Percentiles rank a stretch among this genome's conserved stretches.
phyloP scores from a whole-genome alignment of 352 stramenopile species.

The Globisporangium nodosum region DNA sequence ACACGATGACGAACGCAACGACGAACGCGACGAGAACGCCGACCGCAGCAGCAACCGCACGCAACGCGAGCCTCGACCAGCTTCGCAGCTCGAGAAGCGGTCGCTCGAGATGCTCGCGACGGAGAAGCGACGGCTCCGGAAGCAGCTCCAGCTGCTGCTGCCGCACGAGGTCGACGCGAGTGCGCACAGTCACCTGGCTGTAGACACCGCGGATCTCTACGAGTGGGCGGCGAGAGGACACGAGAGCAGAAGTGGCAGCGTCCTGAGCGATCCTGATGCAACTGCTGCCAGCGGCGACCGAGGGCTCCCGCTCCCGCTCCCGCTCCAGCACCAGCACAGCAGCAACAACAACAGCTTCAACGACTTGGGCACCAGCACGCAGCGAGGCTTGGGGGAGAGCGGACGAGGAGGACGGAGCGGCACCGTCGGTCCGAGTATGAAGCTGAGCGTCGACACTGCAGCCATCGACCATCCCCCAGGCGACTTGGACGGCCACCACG shows the following conservation, averaged over 20 bases:
- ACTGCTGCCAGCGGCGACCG: not conserved
- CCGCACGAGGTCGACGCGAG: slow-evolving; percentile 60
- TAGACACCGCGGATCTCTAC: slow-evolving; percentile 62
- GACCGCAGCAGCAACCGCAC: slow-evolving; percentile 5
- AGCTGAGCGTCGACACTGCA: not conserved
- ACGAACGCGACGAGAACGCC: slow-evolving; percentile 1
- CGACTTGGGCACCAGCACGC: not conserved
- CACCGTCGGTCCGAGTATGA: not conserved
- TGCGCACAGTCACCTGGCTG: slow-evolving; percentile 36
- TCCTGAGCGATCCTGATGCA: not conserved
- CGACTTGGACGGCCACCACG: not conserved
- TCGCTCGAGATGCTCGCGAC: slow-evolving; percentile 41
- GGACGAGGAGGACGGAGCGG: not conserved
- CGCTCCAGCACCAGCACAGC: not conserved
- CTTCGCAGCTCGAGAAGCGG: slow-evolving; percentile 50
- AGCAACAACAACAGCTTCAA: not conserved
- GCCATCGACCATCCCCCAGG: not conserved
- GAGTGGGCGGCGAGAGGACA: slow-evolving; percentile 42
- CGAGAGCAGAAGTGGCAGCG: slow-evolving; percentile 2
- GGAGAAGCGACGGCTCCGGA: slow-evolving; percentile 62
- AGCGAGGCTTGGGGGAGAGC: not conserved
- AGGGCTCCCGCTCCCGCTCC: not conserved
- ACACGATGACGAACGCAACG: not conserved
- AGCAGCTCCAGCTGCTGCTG: slow-evolving; percentile 58
- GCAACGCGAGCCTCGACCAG: not conserved